Evolutionary conservation across 2,329 filamentous ascomycete genomes (phyloP), one percentile per base, ranked within the genome.

Genomic region (Chlorencoelia australis): DNA sequence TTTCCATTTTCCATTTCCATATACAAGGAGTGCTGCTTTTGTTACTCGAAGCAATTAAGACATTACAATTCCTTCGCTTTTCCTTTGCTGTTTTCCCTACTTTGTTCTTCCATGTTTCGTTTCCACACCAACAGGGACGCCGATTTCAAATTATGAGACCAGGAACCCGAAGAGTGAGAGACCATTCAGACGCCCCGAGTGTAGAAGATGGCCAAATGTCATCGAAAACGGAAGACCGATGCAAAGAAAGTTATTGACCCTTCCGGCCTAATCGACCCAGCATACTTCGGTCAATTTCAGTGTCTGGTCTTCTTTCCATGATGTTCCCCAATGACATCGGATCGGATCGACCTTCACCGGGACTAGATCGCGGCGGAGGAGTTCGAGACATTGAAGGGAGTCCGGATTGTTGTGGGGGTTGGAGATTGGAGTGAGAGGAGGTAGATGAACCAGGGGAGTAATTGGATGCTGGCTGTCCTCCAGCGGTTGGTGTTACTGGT

Each of bases 291-390:
- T 58, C 54, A 29, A 57, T 51, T 31, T 53, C 53, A 4, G 44
- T 46, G 33, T 54, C 49, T n/a, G 48, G 49, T 42, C 50, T 36
- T 27, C 46, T 46, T 32, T 53, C 54, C 51, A 58, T 53, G 24
- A 57, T 54, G 30, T 45, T 56, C 7, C 51, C 50, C 9, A 58
- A 36, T 27, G 48, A 48, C 55, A 58, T 58, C 2, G 53, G 54
- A 48, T 57, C 54, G 9, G 41, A 19, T 30, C 53, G 38, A 6
- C 40, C 41, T 17, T 50, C 51, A 13, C 49, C 47, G 9, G 50
- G 50, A 39, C 51, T 56, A 13, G 47, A 44, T 7, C 53, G 43
- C 28, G 51, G 44, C 9, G 54, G 55, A 17, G 54, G 52, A 16
- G 51, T 57, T 33, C 46, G 42, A 11, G 49, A 43, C 44, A 55